phyloP scores from a whole-genome alignment of 2,329 filamentous ascomycete genomes.

The Aspergillus sclerotialis region DNA sequence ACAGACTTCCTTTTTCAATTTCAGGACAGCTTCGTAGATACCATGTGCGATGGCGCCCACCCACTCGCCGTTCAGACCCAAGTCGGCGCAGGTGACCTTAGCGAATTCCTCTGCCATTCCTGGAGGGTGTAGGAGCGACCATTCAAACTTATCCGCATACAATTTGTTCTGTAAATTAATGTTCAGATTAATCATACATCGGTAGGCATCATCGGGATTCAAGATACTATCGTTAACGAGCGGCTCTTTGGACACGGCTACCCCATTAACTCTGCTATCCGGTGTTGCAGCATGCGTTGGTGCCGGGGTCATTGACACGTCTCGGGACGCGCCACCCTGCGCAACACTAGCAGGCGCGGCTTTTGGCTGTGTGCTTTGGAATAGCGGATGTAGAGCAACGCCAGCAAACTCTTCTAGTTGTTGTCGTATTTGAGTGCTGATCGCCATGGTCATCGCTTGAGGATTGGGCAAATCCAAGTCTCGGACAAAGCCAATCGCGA shows the following conservation, averaged over 20 bases:
- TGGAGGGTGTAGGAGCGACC: constrained; percentile 86
- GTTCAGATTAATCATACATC: constrained; percentile 83
- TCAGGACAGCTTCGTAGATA: constrained; percentile 90
- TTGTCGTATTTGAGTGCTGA: constrained; percentile 88
- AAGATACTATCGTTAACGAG: constrained; percentile 61
- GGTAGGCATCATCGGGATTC: constrained; percentile 90
- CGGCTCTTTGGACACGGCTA: constrained; percentile 27
- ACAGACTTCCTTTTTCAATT: constrained; percentile 91
- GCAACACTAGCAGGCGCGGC: constrained; percentile 11
- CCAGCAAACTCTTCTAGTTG: constrained; percentile 95
- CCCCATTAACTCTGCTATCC: constrained; percentile 38
- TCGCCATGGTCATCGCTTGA: constrained; percentile 62
- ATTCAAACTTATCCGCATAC: constrained; percentile 96
- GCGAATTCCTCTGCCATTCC: constrained; percentile 91
- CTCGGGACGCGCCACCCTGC: constrained; percentile 40
- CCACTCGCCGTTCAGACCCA: constrained; percentile 88
- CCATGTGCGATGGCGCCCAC: constrained; percentile 89
- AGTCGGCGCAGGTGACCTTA: constrained; percentile 83
- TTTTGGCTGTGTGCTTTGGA: constrained; percentile 49
- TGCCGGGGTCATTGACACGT: constrained; percentile 48
- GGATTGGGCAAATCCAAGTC: constrained; percentile 85
- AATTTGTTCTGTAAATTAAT: constrained; percentile 87
- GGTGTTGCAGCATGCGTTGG: constrained; percentile 50
- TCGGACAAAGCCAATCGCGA: constrained; percentile 82
- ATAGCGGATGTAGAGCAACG: constrained; percentile 86